Evolutionary conservation across 2,329 filamentous ascomycete species (phyloP).

Genomic region (Verticillium albo-atrum): DNA sequence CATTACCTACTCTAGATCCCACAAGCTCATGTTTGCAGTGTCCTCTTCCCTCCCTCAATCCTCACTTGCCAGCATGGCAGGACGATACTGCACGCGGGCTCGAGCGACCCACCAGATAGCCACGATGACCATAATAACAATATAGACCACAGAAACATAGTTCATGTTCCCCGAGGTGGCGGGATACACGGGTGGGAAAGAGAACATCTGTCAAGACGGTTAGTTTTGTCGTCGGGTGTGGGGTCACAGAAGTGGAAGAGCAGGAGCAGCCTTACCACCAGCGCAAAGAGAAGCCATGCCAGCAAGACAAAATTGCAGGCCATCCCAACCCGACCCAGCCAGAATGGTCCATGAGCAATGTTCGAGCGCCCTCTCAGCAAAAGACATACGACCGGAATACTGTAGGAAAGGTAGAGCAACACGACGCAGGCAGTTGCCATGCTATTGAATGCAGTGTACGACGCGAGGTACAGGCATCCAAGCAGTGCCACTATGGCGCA

Average conservation of each 20-base stretch:
- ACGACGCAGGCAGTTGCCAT: background rate
- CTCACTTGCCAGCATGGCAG: no score
- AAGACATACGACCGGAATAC: background rate
- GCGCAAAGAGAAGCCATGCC: background rate
- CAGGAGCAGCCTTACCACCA: background rate
- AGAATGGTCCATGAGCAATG: background rate
- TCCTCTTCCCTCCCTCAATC: conserved; percentile 12
- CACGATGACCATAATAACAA: no score
- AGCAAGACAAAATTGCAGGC: background rate
- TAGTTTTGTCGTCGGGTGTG: background rate
- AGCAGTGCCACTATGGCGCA: background rate
- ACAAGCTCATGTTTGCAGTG: no score
- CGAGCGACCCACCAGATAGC: no score
- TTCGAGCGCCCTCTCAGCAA: background rate
- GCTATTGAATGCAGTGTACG: conserved; percentile 8
- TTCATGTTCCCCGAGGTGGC: background rate
- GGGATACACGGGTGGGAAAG: background rate
- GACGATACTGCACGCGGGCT: no score
- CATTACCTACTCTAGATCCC: no score
- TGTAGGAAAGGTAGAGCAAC: background rate
- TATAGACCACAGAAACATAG: background rate
- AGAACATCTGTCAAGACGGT: background rate
- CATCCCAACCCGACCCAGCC: background rate
- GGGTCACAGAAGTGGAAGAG: background rate
- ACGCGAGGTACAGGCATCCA: conserved; percentile 5